A percentile compares a stretch with the other conserved stretches of the same genome.
phyloP scores from a whole-genome alignment of 805 yeast genomes.

The Starmerella vaccinii region DNA sequence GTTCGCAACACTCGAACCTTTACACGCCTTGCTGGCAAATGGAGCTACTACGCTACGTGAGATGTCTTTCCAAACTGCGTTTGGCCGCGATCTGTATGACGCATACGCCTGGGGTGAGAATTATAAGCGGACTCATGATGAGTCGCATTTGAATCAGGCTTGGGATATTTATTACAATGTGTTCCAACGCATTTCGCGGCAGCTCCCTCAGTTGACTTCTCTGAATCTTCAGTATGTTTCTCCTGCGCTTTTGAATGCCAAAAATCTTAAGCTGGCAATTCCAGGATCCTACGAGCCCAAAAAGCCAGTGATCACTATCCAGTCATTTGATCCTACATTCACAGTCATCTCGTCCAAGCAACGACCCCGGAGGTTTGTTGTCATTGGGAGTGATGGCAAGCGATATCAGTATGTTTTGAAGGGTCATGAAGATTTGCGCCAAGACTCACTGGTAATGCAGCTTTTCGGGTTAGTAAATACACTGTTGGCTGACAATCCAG shows the following conservation, averaged over 20 bases:
- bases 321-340: slow-evolving; percentile 68
- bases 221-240: slow-evolving; percentile 89
- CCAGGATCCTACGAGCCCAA: slow-evolving; percentile 92
- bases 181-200: slow-evolving; percentile 81
- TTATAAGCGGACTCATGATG: slow-evolving; percentile 74
- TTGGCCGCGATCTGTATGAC: slow-evolving; percentile 83
- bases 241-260: slow-evolving; percentile 71
- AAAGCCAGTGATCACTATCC: slow-evolving; percentile 61
- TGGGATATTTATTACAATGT: slow-evolving; percentile 96
- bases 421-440: slow-evolving; percentile 97
- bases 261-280: slow-evolving; percentile 73
- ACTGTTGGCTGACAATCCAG: slow-evolving; percentile 76
- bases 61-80: slow-evolving; percentile 81
- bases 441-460: slow-evolving; percentile 96
- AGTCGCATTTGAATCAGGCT: slow-evolving; percentile 84
- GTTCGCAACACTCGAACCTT: slow-evolving; percentile 82
- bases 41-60: slow-evolving; percentile 90
- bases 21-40: slow-evolving; percentile 70
- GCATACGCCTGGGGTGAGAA: slow-evolving; percentile 90
- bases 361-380: slow-evolving; percentile 75
- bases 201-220: slow-evolving; percentile 74
- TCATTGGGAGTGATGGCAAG: slow-evolving; percentile 85
- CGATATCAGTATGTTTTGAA: slow-evolving; percentile 73
- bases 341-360: slow-evolving; percentile 90
- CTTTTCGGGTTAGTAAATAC: slow-evolving; percentile 92